Conservation (phyloP, 176 grass and related monocot genomes). For the Lolium rigidum region DNA sequence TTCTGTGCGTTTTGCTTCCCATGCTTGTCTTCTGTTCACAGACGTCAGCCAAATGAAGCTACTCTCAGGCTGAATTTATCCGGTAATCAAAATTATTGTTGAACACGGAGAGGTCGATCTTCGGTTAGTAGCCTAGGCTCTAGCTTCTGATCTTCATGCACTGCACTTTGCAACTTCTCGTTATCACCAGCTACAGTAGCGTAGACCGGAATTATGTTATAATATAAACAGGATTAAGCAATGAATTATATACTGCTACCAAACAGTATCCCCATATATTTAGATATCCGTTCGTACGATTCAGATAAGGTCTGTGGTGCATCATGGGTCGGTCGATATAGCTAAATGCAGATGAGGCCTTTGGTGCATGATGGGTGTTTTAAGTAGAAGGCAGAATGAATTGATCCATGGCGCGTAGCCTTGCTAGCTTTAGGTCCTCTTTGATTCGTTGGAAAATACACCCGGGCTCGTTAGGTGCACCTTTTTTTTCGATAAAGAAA, state of each 20-base stretch:
- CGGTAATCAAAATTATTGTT: no score
- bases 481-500: no score
- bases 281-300: background rate
- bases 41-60: background rate
- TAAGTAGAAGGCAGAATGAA: background rate
- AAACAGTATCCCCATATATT: background rate
- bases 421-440: no score
- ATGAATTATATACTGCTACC: background rate
- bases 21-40: background rate
- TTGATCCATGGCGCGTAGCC: no score
- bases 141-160: background rate
- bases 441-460: no score
- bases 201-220: background rate
- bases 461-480: no score
- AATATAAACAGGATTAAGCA: background rate
- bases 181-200: background rate
- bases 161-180: background rate
- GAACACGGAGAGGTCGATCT: no score
- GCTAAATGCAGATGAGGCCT: background rate
- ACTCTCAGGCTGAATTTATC: no score
- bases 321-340: constrained; percentile 10
- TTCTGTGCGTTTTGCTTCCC: background rate
- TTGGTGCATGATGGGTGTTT: background rate
- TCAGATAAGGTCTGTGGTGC: constrained; percentile 5
- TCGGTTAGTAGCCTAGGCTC: background rate